These are phyloP conservation scores for Protomyces gravidus DNA, from an alignment of 1,139 yeast species.

Conservation along the genomic window DNA sequence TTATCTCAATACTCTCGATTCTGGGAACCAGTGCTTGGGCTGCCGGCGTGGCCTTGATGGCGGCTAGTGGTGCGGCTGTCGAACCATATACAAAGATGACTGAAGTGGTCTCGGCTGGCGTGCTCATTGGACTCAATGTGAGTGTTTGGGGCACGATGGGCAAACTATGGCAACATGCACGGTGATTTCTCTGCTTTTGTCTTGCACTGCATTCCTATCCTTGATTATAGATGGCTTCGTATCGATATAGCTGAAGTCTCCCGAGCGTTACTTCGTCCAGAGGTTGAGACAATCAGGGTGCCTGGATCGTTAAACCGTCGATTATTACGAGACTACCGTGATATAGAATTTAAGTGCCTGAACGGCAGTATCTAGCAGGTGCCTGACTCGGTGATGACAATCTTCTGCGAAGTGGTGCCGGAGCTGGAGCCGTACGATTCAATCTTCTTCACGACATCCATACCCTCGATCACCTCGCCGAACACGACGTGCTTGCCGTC, in stretches of 20 bases:
- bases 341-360: no score
- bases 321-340: no score
- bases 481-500: constrained; percentile 99
- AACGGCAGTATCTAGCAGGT: constrained; percentile 19
- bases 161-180: constrained; percentile 6
- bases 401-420: constrained; percentile 76
- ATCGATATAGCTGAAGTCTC: no score
- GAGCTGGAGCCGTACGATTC: constrained; percentile 78
- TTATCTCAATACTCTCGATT: background rate
- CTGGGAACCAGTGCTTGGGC: background rate
- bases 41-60: background rate
- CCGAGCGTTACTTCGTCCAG: no score
- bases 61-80: background rate
- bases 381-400: constrained; percentile 81
- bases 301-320: no score
- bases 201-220: no score
- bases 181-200: background rate
- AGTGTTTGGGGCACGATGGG: constrained; percentile 19
- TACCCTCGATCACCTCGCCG: constrained; percentile 92
- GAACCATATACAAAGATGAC: background rate
- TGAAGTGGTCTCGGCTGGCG: background rate
- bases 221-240: no score
- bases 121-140: constrained; percentile 17
- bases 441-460: constrained; percentile 84
- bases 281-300: no score